phyloP scores from a whole-genome alignment of 345 rosid genomes.

The Viola odorata region DNA sequence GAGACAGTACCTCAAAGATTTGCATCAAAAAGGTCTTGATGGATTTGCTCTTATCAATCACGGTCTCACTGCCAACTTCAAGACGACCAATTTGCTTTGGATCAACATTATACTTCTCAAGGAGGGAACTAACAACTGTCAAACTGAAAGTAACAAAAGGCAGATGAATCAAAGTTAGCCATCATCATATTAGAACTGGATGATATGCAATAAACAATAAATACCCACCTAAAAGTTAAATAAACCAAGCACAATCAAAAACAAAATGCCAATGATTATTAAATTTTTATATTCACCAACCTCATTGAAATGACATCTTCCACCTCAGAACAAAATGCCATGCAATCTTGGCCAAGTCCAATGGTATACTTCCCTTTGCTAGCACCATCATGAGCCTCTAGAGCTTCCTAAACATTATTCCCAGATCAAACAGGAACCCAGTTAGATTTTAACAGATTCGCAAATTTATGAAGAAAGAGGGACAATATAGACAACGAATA shows the following conservation, averaged over 20 bases:
- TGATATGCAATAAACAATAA: no score
- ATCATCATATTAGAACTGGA: no score
- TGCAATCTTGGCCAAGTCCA: constrained; percentile 97
- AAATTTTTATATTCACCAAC: constrained; percentile 22
- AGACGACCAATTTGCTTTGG: constrained; percentile 93
- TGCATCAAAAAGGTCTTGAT: constrained; percentile 98
- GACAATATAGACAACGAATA: no score
- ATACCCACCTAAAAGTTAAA: neutral
- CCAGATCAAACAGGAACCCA: no score
- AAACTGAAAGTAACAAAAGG: constrained; percentile 43
- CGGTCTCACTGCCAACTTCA: constrained; percentile 99
- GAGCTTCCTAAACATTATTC: constrained; percentile 46
- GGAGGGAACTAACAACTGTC: constrained; percentile 82
- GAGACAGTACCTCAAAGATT: constrained; percentile 73
- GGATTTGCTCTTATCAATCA: constrained; percentile 98
- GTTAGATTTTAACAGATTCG: no score
- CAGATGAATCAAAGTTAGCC: constrained; percentile 2
- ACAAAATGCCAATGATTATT: neutral
- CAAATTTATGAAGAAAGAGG: no score
- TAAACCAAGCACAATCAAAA: neutral
- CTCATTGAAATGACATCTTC: constrained; percentile 99
- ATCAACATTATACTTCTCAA: constrained; percentile 83
- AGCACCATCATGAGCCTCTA: constrained; percentile 94
- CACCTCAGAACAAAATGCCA: constrained; percentile 95
- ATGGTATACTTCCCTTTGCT: constrained; percentile 98